phyloP scores from a whole-genome alignment of 495 filamentous ascomycete genomes.

The Annulohypoxylon nitens region DNA sequence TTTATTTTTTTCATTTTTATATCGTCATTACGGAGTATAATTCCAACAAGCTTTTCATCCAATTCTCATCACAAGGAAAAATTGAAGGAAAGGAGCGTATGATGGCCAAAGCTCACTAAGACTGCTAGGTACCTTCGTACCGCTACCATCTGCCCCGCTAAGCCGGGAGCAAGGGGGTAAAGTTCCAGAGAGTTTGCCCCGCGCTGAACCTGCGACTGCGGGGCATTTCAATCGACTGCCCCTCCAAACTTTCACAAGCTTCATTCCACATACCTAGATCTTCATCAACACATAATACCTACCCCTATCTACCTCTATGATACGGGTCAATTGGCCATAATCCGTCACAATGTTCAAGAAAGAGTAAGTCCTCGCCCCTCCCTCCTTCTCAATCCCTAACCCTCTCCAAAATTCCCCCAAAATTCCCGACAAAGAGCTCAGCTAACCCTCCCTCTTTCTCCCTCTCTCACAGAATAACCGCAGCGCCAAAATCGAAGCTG shows the following conservation, averaged over 20 bases:
- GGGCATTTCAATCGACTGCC: constrained; percentile 45
- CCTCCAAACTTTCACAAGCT: constrained; percentile 55
- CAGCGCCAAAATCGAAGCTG: constrained; percentile 91
- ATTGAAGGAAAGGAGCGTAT: neutral
- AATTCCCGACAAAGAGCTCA: neutral
- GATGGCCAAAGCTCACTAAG: neutral
- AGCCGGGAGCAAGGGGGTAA: constrained; percentile 21
- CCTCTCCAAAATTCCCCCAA: neutral
- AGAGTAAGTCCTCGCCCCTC: constrained; percentile 69
- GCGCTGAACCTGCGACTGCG: constrained; percentile 37
- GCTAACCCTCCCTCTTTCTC: constrained; percentile 31
- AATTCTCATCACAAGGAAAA: neutral
- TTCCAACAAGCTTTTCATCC: neutral
- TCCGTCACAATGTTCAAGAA: constrained; percentile 85
- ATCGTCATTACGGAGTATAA: constrained; percentile 3
- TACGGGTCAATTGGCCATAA: constrained; percentile 28
- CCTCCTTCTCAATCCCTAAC: neutral
- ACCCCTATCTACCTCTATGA: constrained; percentile 8
- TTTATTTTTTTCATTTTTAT: neutral
- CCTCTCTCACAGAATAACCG: constrained; percentile 62
- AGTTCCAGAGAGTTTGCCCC: constrained; percentile 36
- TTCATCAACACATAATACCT: neutral
- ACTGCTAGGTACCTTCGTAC: constrained; percentile 32
- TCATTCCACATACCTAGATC: constrained; percentile 22
- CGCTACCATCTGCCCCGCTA: constrained; percentile 30